These are phyloP conservation scores for Diaporthe aspalathi DNA, from an alignment of 2,329 filamentous ascomycete species.

Conservation along the genomic window DNA sequence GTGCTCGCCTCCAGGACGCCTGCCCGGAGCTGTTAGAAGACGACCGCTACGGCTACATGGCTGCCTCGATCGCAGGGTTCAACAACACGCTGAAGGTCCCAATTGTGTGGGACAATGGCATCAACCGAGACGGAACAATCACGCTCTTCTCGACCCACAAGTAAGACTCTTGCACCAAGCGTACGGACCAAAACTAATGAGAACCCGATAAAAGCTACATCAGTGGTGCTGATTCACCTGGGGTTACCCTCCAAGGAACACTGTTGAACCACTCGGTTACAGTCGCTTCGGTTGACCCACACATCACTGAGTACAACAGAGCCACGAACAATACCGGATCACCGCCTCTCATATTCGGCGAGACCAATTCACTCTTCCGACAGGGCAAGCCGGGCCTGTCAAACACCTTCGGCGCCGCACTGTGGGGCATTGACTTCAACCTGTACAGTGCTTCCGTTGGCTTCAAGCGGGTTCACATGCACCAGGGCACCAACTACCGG, in stretches of 20 bases:
- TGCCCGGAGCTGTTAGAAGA: slow-evolving; percentile 62
- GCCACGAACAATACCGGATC: slow-evolving; percentile 49
- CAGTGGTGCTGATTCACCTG: slow-evolving; percentile 66
- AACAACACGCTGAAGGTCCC: slow-evolving; percentile 63
- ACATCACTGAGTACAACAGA: slow-evolving; percentile 58
- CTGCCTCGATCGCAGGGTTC: slow-evolving; percentile 68
- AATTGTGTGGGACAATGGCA: slow-evolving; percentile 63
- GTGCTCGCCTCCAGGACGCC: slow-evolving; percentile 54
- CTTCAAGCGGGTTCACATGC: slow-evolving; percentile 71
- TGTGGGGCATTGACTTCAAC: slow-evolving; percentile 74
- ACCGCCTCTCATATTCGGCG: slow-evolving; percentile 68
- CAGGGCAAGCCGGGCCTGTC: slow-evolving; percentile 71
- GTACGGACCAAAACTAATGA: slow-evolving; percentile 24
- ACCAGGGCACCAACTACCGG: slow-evolving; percentile 72
- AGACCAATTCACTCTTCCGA: slow-evolving; percentile 72
- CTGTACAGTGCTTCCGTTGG: slow-evolving; percentile 66
- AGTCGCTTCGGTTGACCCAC: slow-evolving; percentile 58
- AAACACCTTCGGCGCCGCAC: slow-evolving; percentile 73
- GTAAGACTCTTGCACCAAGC: slow-evolving; percentile 50
- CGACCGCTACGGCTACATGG: slow-evolving; percentile 62
- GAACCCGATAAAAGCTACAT: slow-evolving; percentile 63
- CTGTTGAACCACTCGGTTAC: slow-evolving; percentile 73
- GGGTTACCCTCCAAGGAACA: slow-evolving; percentile 71
- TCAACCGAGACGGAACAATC: slow-evolving; percentile 62
- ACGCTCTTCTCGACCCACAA: slow-evolving; percentile 69